phyloP scores from a whole-genome alignment of 768 basidiomycete genomes.

The Strobilomyces echinocephalus region DNA sequence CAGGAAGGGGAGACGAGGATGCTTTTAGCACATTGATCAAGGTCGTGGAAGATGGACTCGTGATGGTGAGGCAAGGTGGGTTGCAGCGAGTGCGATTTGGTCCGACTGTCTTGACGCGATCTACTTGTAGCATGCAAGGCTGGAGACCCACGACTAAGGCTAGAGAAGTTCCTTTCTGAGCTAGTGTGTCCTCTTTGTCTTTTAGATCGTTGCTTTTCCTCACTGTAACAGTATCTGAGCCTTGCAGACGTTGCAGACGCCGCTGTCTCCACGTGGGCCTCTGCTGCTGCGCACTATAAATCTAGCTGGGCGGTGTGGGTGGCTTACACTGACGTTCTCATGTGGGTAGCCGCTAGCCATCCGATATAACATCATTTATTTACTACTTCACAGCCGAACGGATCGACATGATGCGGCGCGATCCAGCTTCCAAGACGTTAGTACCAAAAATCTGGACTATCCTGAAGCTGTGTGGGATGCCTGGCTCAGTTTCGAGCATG shows the following conservation, averaged over 20 bases:
- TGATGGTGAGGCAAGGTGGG: constrained; percentile 55
- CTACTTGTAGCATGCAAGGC: constrained; percentile 45
- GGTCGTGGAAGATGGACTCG: constrained; percentile 60
- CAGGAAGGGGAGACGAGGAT: constrained; percentile 47
- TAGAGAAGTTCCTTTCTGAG: constrained; percentile 79
- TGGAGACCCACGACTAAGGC: constrained; percentile 71
- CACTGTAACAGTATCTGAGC: constrained; percentile 39
- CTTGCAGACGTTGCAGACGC: constrained; percentile 45
- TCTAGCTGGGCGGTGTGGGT: constrained; percentile 74
- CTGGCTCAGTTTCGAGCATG: constrained; percentile 83
- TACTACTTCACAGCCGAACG: constrained; percentile 38
- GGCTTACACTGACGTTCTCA: constrained; percentile 66
- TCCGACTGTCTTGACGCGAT: not conserved
- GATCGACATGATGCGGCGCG: constrained; percentile 58
- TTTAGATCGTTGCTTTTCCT: not conserved
- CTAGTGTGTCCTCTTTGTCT: constrained; percentile 49
- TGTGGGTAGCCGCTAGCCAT: constrained; percentile 41
- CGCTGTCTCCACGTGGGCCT: constrained; percentile 59
- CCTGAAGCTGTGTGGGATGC: constrained; percentile 93
- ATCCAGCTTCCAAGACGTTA: constrained; percentile 59
- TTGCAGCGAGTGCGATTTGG: not conserved
- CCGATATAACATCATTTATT: not conserved
- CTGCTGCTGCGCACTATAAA: constrained; percentile 61
- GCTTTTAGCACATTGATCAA: constrained; percentile 49
- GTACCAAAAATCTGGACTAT: constrained; percentile 81